These are phyloP conservation scores for Camellia japonica DNA, from an alignment of 148 eudicot genomes.

Conservation along the genomic window DNA sequence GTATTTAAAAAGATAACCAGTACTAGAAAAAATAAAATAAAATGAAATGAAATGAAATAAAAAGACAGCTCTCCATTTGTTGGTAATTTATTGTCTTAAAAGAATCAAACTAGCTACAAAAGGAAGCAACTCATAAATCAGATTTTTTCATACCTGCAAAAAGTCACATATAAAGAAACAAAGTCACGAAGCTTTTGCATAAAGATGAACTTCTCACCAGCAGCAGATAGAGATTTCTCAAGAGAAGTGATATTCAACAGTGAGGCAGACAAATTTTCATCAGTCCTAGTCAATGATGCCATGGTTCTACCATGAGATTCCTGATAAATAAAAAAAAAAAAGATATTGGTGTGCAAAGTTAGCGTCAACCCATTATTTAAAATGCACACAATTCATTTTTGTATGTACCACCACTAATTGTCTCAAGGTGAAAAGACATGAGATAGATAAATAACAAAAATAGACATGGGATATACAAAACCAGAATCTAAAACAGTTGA, in stretches of 20 bases:
- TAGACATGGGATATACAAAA: not conserved
- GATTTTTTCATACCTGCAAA: conserved; percentile 76
- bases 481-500: not conserved
- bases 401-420: not conserved
- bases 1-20: not conserved
- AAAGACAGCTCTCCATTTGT: not conserved
- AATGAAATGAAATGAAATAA: too few species aligned
- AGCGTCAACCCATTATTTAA: not conserved
- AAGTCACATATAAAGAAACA: conserved; percentile 81
- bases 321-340: conserved; percentile 28
- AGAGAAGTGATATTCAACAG: conserved; percentile 57
- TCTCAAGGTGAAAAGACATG: not conserved
- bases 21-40: not conserved
- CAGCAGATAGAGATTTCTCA: conserved; percentile 65
- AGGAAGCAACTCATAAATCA: conserved; percentile 25
- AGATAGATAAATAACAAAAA: not conserved
- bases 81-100: not conserved
- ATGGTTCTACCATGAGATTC: conserved; percentile 74
- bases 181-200: conserved; percentile 98
- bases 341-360: not conserved
- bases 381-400: not conserved
- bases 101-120: not conserved
- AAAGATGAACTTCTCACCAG: conserved; percentile 96
- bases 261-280: conserved; percentile 68
- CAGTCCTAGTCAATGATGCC: conserved; percentile 57